Evolutionary conservation across 2,329 filamentous ascomycete genomes (phyloP), one percentile per base, ranked within the genome.

Genomic region (Phaeoacremonium minimum): DNA sequence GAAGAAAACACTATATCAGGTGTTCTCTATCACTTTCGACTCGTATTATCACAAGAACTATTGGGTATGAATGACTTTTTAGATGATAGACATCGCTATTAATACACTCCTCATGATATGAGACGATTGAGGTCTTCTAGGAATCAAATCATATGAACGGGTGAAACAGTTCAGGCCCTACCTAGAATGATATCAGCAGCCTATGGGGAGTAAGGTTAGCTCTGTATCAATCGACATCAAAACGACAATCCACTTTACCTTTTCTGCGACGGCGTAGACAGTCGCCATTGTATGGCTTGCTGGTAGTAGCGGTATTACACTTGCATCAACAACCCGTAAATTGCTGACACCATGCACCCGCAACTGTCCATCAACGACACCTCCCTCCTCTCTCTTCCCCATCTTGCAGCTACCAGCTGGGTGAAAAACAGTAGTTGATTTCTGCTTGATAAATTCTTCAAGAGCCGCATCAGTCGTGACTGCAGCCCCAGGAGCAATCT

Each of bases 241-340:
- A 16, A 18, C 4, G n/a, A 28, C 15, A 11, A 19, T 2, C 15
- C n/a, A 7, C 44, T n/a, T 42, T 29, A 48, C 53, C 47, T 54
- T 50, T 38, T 55, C 53, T 1, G 47, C 52, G 18, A 53, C 37
- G 4, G 45, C 50, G 33, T 55, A 55, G 16, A 50, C 46, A 4
- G 49, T 50, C 18, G 51, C 44, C 36, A 47, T 50, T 2, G 46
- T 43, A 30, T 53, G 50, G 5, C 47, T 49, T 1, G 49, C 51
- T 1, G 45, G 45, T 15, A 50, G 32, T 17, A 68, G 50, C 3
- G 69, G 69, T 29, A 71, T 62, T 17, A 70, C 55, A 29, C 64
- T 64, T 3, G 64, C 62, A 40, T 73, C 69, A 2, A 69, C 60
- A 7, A 72, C 54, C 4, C 68, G 58, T 30, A 73, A 49, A 33